Conservation (phyloP, 2,329 filamentous ascomycete species). For the Fusarium metavorans region DNA sequence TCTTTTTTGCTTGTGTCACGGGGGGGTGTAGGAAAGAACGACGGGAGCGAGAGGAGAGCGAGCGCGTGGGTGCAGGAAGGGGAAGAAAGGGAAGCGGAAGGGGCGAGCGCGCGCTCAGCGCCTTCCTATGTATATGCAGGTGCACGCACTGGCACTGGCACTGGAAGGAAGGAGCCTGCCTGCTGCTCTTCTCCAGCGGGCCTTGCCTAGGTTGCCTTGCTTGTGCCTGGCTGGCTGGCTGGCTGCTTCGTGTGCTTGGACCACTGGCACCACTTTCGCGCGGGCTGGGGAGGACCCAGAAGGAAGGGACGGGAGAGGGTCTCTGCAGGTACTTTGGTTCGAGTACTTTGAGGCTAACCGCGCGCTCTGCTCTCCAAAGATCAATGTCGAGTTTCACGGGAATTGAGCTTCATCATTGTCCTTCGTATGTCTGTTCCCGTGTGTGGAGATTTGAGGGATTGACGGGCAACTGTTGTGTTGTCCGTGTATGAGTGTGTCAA, state of each 20-base stretch:
- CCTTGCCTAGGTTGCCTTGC: not conserved
- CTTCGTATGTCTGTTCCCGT: not conserved
- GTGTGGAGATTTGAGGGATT: constrained; percentile 23
- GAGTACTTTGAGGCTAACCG: constrained; percentile 16
- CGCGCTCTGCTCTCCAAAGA: constrained; percentile 17
- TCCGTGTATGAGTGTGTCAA: not conserved
- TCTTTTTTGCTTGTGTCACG: constrained; percentile 16
- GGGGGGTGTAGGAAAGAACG: not conserved
- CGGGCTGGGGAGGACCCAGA: constrained; percentile 11
- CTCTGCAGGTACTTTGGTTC: constrained; percentile 18
- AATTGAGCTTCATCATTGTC: constrained; percentile 14
- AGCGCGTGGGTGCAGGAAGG: not conserved
- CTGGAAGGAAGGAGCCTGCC: constrained; percentile 12
- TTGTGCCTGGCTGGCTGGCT: not conserved
- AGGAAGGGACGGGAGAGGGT: constrained; percentile 32
- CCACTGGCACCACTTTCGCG: not conserved
- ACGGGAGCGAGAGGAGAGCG: not conserved
- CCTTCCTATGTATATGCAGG: not conserved
- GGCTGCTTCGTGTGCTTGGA: constrained; percentile 2
- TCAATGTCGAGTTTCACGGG: constrained; percentile 24
- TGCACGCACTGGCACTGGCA: not conserved
- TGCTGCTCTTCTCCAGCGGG: constrained; percentile 6
- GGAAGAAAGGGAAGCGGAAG: not conserved
- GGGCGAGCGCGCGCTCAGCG: not conserved
- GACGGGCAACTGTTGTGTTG: not conserved